phyloP scores from a whole-genome alignment of 163 green algal species.

The Scenedesmus sp. region DNA sequence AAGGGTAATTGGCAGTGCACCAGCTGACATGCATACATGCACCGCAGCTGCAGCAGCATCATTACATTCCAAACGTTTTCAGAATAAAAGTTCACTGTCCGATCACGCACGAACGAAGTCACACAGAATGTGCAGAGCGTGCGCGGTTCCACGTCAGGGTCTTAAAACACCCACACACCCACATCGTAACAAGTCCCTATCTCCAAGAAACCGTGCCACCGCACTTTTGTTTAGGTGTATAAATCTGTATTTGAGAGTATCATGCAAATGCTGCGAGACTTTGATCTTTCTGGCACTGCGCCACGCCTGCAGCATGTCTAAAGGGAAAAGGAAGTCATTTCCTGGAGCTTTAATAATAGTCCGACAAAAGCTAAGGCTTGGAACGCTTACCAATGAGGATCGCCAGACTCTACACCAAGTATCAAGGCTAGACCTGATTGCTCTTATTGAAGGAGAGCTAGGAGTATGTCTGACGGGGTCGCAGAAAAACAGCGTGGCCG shows the following conservation, averaged over 20 bases:
- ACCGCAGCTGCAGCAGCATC: neutral
- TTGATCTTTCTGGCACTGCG: neutral
- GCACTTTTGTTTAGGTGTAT: neutral
- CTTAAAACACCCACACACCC: neutral
- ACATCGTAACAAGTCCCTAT: neutral
- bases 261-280: neutral
- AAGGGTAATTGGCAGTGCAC: neutral
- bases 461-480: conserved; percentile 6
- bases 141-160: neutral
- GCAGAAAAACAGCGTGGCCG: conserved; percentile 41
- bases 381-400: conserved; percentile 10
- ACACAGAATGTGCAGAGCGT: neutral
- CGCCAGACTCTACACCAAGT: neutral
- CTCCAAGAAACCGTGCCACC: neutral
- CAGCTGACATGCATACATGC: neutral
- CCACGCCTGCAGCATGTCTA: conserved; percentile 12
- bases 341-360: neutral
- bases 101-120: neutral
- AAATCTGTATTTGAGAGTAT: neutral
- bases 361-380: conserved; percentile 14
- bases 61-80: neutral
- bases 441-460: conserved; percentile 22
- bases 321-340: conserved; percentile 32
- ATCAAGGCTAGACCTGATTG: conserved; percentile 33
- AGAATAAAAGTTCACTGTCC: neutral